Base-by-base conservation (phyloP, 2,329 filamentous ascomycete species). In the Sarocladium kiliense region DNA sequence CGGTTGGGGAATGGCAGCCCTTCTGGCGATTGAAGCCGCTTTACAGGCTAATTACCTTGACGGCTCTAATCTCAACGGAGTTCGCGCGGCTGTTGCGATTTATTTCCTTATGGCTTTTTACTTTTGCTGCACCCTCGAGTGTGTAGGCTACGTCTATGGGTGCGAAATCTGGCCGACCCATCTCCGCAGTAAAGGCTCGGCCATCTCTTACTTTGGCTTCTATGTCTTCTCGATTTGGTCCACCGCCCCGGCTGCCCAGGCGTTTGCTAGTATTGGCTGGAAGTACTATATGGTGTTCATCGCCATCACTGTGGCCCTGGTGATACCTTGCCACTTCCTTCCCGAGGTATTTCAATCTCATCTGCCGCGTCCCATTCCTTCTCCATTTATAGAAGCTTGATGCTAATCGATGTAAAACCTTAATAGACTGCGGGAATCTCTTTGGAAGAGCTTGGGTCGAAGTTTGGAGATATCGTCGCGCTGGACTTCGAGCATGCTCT, bases 271-370 rank as follows among this genome's bases (percentile, higher is more conserved):
- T 45, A 62, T 62, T 23, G 56, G 58, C 34, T 63, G 61, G 61
- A 59, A 56, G 50, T 58, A 58, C 18, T 62, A 62, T 41, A 54
- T 61, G 51, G 64, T 66, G 16, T 63, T 65, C 21, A 65, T 61
- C 11, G 59, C 54, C 16, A 57, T 60, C 45, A 58, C 53, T 3
- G 45, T 59, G n/a, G 44, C 55, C 14, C 56, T 55, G 39, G 56
- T 58, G 61, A 64, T 68, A 18, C 62, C 64, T 27, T 65, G 59
- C 30, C 65, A 47, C 18, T 55, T 65, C 56, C 61, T 61, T 36
- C 61, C 60, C 1, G 61, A 64, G 45, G 54, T 59, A 55, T 3
- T 19, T 18, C 25, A 27, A 27, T n/a, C 49, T 16, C 26, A n/a
- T 36, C 7, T 34, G 14, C 9, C 30, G n/a, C n/a, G n/a, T n/a